Evolutionary conservation across 371 early-diverging fungal species (phyloP).

Genomic region (Catenaria anguillulae): DNA sequence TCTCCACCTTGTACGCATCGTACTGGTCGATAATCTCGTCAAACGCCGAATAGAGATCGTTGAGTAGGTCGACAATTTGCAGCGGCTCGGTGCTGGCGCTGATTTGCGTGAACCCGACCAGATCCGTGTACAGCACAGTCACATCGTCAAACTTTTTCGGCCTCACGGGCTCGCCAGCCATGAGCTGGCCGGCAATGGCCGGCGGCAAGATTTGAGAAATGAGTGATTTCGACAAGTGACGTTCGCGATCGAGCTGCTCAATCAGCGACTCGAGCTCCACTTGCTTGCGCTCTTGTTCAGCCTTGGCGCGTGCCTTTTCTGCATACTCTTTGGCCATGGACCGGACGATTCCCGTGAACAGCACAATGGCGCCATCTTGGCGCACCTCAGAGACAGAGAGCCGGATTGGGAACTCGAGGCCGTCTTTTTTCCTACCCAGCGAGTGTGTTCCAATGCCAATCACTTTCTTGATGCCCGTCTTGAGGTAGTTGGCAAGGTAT

Average conservation of each 20-base stretch:
- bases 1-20: conserved; percentile 23
- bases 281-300: conserved; percentile 10
- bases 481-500: conserved; percentile 18
- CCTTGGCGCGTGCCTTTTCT: conserved; percentile 5
- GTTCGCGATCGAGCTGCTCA: conserved; percentile 3
- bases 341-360: conserved; percentile 26
- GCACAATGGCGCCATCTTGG: conserved; percentile 16
- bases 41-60: too few species aligned
- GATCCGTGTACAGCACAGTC: too few species aligned
- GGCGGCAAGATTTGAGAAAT: conserved; percentile 23
- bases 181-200: conserved; percentile 19
- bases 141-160: conserved; percentile 16
- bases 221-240: conserved; percentile 13
- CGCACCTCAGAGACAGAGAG: conserved; percentile 21
- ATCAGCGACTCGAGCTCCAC: conserved; percentile 9
- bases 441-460: conserved; percentile 16
- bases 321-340: conserved; percentile 20
- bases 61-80: conserved; percentile 18
- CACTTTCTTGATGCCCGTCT: conserved; percentile 18
- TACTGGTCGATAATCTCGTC: conserved; percentile 19
- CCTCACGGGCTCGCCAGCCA: conserved; percentile 14
- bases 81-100: conserved; percentile 12
- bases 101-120: conserved; percentile 19
- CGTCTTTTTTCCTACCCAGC: conserved; percentile 15
- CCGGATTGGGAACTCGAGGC: conserved; percentile 19